Base-by-base conservation (phyloP, 225 moss, liverwort and hornwort species). In the Anthoceros angustus region DNA sequence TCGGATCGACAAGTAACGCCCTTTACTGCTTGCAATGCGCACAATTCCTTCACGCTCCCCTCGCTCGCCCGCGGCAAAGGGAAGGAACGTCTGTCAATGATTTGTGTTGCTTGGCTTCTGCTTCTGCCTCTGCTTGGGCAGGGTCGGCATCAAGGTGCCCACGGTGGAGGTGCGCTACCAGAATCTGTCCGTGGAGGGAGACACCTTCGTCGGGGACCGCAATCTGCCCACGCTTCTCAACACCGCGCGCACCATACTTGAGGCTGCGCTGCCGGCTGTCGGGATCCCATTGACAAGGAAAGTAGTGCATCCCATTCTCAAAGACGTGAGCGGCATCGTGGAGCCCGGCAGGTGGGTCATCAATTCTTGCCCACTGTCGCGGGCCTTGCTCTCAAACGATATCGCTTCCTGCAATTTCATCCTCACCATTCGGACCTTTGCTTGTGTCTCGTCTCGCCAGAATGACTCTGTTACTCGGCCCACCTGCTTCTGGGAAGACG, bases 61-160 rank as follows among this genome's bases (percentile, higher is more conserved):
- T 41, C 24, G 66, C 18, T 24, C 25, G 6, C 18, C 23, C 5
- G 42, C 42, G 42, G 6, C 10, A 2, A 32, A 25, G 12, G 63
- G 12, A 24, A 63, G 23, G 12, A 21, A 8, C 4, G 14, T 63
- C 18, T 63, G 38, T 0, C 12, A 12, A 11, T 11, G 12, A 11
- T 64, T 20, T 5, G 64, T 7, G 4, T 23, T 9, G n/a, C 55
- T 55, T 1, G 0, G 11, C 25, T 39, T 18, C 10, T 23, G 25
- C 39, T 64, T 5, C 6, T n/a, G 38, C 10, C 20, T 64, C 23
- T 20, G 23, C 11, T 64, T 10, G 40, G 78, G 43, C 80, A 89
- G 89, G 66, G 86, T 85, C 61, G 89, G 84, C 69, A 74, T 89
- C 21, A 67, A 84, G 63, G 60, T 89, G 64, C 89, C 86, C 2